Evolutionary conservation across 768 basidiomycete species (phyloP), one percentile per base, ranked within the genome.

Genomic region (Psilocybe tampanensis): DNA sequence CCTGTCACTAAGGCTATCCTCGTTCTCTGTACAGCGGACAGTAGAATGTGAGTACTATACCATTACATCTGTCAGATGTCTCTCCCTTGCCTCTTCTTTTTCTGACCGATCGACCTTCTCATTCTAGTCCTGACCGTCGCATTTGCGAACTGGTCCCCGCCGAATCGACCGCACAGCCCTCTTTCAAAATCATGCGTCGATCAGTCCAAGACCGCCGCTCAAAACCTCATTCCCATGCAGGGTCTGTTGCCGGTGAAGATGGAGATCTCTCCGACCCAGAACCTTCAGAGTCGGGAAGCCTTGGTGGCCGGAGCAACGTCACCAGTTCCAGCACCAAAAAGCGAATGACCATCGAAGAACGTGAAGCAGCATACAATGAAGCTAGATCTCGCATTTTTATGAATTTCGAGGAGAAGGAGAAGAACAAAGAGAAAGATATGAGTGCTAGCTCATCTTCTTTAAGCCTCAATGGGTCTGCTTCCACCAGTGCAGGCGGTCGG

Each of bases 121-220:
- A 58, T 54, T 60, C 12, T 62, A 94, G 92, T 61, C 92, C 92
- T 61, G 50, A 74, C 32, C 83, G 88, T 42, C 80, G 88, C 52
- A 78, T 94, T 52, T 80, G 80, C 57, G 92, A 93, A 47, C 82
- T 94, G 21, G 89, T 93, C 8, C 92, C 92, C 21, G 78, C 84
- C 3, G 91, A 92, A 66, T 77, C 83, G 17, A 72, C 85, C 4
- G 68, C 85, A 0, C 87, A 86, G 29, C 90, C 89, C n/a, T 81
- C 91, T 18, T 89, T 94, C 66, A 89, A 93, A 80, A 94, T 94
- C 64, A 94, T 94, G 91, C 85, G 86, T 43, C 82, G 92, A 63
- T 74, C 80, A 19, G 69, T 66, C 13, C 69, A 72, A n/a, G 85
- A 87, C 60, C 82, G 85, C 41, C 73, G 80, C 51, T 72, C 76